A percentile compares a stretch with the other conserved stretches of the same genome.
These are phyloP conservation scores for Naganishia sp. DNA, from an alignment of 1,284 basidiomycete genomes.

Conservation along the genomic window DNA sequence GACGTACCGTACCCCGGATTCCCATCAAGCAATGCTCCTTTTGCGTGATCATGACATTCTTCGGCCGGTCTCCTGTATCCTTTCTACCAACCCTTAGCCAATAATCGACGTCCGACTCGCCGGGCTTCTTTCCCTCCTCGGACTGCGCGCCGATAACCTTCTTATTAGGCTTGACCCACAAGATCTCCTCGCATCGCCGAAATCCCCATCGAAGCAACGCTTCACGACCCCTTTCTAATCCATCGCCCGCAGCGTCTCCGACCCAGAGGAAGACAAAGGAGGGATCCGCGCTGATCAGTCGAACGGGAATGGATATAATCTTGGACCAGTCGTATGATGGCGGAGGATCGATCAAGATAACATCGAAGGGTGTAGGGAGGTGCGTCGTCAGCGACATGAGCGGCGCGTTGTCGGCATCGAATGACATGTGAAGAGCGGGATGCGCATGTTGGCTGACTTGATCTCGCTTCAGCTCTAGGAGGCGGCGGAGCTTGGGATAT, in stretches of 20 bases:
- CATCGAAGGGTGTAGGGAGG: conserved; percentile 69
- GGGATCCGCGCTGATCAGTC: conserved; percentile 82
- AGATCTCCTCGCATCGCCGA: conserved; percentile 91
- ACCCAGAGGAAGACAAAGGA: conserved; percentile 97
- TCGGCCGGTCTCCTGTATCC: conserved; percentile 15
- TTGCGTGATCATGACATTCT: conserved; percentile 72
- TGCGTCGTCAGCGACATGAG: conserved; percentile 28
- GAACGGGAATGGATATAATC: conserved; percentile 77
- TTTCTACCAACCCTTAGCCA: conserved; percentile 13
- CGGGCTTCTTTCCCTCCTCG: conserved; percentile 17
- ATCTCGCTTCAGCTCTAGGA: conserved; percentile 72
- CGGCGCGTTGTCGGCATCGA: conserved; percentile 33
- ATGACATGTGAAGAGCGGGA: conserved; percentile 44
- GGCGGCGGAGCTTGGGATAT: conserved; percentile 84
- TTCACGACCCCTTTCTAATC: conserved; percentile 88
- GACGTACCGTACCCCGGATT: conserved; percentile 93
- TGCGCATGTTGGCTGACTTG: conserved; percentile 44
- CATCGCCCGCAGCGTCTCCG: conserved; percentile 84
- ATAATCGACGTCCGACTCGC: conserved; percentile 29
- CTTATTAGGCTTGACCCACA: conserved; percentile 92
- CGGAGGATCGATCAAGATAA: conserved; percentile 88
- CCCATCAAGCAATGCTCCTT: conserved; percentile 98
- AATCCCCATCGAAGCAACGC: conserved; percentile 93
- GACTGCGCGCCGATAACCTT: conserved; percentile 37
- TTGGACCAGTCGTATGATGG: conserved; percentile 75